These are phyloP conservation scores for Trichoderma aggressivum DNA, from an alignment of 2,329 filamentous ascomycete species.

Conservation along the genomic window DNA sequence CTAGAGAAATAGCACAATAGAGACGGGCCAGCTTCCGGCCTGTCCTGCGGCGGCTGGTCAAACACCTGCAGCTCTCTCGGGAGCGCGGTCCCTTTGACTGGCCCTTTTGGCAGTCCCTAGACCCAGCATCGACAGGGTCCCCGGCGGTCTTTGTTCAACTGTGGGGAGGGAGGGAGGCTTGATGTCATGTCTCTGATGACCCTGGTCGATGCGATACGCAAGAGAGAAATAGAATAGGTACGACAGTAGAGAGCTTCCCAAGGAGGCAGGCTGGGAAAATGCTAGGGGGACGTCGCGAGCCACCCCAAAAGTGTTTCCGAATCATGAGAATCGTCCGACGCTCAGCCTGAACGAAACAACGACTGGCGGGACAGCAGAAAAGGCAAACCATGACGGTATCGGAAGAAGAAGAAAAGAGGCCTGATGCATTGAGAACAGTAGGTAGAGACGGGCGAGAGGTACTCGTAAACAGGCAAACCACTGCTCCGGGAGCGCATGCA, in stretches of 20 bases:
- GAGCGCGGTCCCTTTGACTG: neutral
- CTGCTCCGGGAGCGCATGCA: neutral
- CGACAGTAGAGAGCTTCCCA: neutral
- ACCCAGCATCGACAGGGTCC: slow-evolving; percentile 2
- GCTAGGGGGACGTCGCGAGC: neutral
- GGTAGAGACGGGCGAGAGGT: too few species aligned
- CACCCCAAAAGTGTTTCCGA: neutral
- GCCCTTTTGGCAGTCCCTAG: neutral
- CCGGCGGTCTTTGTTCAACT: neutral
- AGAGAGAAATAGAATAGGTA: neutral
- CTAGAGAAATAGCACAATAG: neutral
- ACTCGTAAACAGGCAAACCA: neutral
- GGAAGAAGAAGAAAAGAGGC: neutral
- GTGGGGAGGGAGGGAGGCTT: slow-evolving; percentile 9
- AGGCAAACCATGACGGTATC: too few species aligned
- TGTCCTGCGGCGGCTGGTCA: slow-evolving; percentile 5
- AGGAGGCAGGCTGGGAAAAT: neutral
- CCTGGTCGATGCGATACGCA: neutral
- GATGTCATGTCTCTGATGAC: slow-evolving; percentile 15
- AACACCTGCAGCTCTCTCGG: slow-evolving; percentile 1
- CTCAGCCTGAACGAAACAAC: neutral
- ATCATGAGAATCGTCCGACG: neutral
- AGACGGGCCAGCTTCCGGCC: neutral
- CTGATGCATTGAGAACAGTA: neutral
- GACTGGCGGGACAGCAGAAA: neutral